Evolutionary conservation across 768 basidiomycete genomes (phyloP).

Genomic region (Pulveroboletus sp.): DNA sequence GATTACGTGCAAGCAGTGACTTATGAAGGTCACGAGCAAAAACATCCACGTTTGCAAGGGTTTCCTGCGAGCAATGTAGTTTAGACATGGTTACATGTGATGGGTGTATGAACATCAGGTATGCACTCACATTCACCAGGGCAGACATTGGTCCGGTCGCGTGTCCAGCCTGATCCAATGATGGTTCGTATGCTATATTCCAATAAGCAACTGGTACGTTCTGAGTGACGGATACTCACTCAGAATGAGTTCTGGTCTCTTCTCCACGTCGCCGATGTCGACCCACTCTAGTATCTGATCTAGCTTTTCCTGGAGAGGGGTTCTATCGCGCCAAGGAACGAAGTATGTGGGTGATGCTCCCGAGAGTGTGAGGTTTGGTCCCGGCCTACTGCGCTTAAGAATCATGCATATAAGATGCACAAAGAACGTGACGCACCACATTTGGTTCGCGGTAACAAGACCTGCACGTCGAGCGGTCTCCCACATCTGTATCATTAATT

Average conservation of each 20-base stretch:
- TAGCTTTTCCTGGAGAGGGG: constrained; percentile 61
- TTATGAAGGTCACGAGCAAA: constrained; percentile 71
- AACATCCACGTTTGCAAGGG: constrained; percentile 61
- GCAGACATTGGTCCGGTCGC: constrained; percentile 62
- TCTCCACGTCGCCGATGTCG: constrained; percentile 59
- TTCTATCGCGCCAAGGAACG: constrained; percentile 67
- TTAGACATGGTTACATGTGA: not conserved
- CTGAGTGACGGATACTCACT: constrained; percentile 38
- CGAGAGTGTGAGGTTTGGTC: constrained; percentile 65
- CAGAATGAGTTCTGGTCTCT: constrained; percentile 74
- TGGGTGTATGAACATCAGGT: not conserved
- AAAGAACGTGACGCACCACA: constrained; percentile 62
- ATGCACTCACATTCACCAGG: constrained; percentile 58
- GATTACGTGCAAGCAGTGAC: constrained; percentile 63
- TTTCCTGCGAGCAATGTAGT: constrained; percentile 39
- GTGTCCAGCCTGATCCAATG: constrained; percentile 84
- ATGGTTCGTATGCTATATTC: constrained; percentile 70
- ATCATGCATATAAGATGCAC: not conserved
- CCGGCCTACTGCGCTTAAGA: constrained; percentile 53
- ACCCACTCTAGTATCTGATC: constrained; percentile 80
- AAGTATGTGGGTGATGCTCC: constrained; percentile 72
- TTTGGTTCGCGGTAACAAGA: constrained; percentile 76
- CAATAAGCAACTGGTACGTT: constrained; percentile 1
- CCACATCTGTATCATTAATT: constrained; percentile 64
- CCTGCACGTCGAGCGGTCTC: constrained; percentile 76